Evolutionary conservation across 2,329 filamentous ascomycete genomes (phyloP).

Genomic region (Eurotiales sp.): DNA sequence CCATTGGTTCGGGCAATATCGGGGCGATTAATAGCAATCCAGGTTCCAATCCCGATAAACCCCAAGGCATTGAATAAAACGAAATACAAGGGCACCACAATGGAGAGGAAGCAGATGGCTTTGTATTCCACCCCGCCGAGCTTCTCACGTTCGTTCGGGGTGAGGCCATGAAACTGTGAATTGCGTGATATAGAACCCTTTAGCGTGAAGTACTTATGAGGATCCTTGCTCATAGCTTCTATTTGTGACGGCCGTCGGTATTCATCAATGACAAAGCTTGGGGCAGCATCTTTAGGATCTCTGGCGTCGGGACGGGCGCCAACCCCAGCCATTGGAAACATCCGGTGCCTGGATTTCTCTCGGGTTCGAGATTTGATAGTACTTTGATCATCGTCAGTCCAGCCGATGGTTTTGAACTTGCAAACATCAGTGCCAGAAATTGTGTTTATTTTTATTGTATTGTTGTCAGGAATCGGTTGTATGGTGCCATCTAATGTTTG

Average conservation of each 20-base stretch:
- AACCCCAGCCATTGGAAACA: conserved; percentile 34
- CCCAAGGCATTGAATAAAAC: conserved; percentile 46
- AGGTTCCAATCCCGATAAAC: conserved; percentile 45
- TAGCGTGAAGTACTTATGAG: conserved; percentile 29
- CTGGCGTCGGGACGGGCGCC: conserved; percentile 32
- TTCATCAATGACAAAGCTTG: conserved; percentile 20
- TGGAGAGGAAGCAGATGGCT: conserved; percentile 33
- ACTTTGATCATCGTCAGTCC: conserved; percentile 30
- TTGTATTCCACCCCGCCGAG: conserved; percentile 44
- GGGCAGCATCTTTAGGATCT: conserved; percentile 28
- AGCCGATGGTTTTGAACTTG: conserved; percentile 19
- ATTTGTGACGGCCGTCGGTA: conserved; percentile 18
- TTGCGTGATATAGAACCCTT: conserved; percentile 42
- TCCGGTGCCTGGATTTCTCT: conserved; percentile 19
- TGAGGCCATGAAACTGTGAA: conserved; percentile 48
- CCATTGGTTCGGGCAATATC: conserved; percentile 42
- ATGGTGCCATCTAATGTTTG: background rate
- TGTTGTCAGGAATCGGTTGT: background rate
- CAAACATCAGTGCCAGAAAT: background rate
- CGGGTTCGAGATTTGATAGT: conserved; percentile 30
- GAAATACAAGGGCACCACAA: conserved; percentile 44
- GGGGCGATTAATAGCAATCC: conserved; percentile 42
- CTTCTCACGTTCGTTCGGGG: conserved; percentile 38
- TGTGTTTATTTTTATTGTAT: background rate
- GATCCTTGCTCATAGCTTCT: conserved; percentile 24